Base-by-base conservation (phyloP, 2,329 filamentous ascomycete genomes). In the Xylaria sp. region DNA sequence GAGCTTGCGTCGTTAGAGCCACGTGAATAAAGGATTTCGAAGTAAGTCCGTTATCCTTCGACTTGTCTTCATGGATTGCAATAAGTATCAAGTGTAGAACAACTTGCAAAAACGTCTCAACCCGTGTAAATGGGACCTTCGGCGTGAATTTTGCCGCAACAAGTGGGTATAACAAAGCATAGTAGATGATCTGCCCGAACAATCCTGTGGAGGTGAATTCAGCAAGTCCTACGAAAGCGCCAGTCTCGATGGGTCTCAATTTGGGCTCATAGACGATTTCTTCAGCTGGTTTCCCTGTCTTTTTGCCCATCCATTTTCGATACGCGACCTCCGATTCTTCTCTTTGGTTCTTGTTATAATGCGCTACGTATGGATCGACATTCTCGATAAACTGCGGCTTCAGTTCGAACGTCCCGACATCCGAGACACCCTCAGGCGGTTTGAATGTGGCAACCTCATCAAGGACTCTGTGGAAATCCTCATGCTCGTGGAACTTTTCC, bases 301-400 rank as follows among this genome's bases (percentile, higher is more conserved):
- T 93, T 78, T 93, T 93, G 11, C 93, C 92, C 81, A 95, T 88
- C 82, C 92, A 90, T 72, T 90, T 89, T 70, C 90, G 92, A 79
- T 95, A 97, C 2, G 93, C 90, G 69, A 87, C 89, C 77, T 99
- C 95, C 0, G 94, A 92, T 75, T 99, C 95, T 73, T 99, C 95
- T 53, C 95, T 87, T 76, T 98, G 94, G 72, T 99, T 99, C 74
- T 97, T 96, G 72, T 89, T 96, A 77, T 97, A 99, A 73, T 98
- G 93, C 6, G 94, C 91, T 72, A 94, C 95, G 75, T 97, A 99
- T 0, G 96, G 95, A 74, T 99, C 96, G 53, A 99, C 88, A 49
- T 96, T 86, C 69, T 94, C 91, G 40, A 97, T 85, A 70, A 89
- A 95, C 64, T 96, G 87, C 4, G 91, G 87, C 73, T 94, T 95